phyloP scores from a whole-genome alignment of 2,329 filamentous ascomycete genomes.

The Cladorrhinum sp. region DNA sequence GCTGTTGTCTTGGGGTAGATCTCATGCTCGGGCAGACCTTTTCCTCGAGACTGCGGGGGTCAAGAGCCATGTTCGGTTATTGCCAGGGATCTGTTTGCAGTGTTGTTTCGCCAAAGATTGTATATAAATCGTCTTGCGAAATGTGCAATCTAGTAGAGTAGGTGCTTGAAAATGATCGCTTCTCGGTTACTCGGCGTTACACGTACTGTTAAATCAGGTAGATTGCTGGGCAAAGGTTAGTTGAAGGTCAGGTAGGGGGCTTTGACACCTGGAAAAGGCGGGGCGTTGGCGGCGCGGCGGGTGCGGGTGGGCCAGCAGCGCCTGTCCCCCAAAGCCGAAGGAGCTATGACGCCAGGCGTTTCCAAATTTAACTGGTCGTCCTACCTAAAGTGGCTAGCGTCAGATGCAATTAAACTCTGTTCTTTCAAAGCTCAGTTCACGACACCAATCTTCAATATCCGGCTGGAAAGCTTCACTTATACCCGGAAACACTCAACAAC shows the following conservation, averaged over 20 bases:
- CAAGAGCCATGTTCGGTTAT: slow-evolving; percentile 26
- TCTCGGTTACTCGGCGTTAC: neutral
- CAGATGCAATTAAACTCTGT: neutral
- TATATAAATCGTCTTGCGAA: neutral
- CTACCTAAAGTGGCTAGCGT: neutral
- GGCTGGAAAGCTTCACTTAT: neutral
- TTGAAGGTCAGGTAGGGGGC: neutral
- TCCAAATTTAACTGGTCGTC: neutral
- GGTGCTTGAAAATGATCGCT: neutral
- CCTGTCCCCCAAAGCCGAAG: neutral
- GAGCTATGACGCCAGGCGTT: slow-evolving; percentile 17
- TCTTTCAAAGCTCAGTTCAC: neutral
- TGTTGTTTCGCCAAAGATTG: neutral
- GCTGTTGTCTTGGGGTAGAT: slow-evolving; percentile 6
- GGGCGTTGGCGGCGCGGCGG: slow-evolving; percentile 3
- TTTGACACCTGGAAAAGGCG: slow-evolving; percentile 7
- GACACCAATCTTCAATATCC: neutral
- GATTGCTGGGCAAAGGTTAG: neutral
- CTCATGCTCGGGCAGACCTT: slow-evolving; percentile 21
- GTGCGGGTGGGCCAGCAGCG: neutral
- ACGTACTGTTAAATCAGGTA: neutral
- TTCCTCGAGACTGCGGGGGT: slow-evolving; percentile 29
- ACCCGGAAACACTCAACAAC: neutral
- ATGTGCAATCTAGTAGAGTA: neutral
- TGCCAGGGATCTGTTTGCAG: neutral